phyloP scores from a whole-genome alignment of 2,329 filamentous ascomycete species.

The Sclerotinia subarctica region DNA sequence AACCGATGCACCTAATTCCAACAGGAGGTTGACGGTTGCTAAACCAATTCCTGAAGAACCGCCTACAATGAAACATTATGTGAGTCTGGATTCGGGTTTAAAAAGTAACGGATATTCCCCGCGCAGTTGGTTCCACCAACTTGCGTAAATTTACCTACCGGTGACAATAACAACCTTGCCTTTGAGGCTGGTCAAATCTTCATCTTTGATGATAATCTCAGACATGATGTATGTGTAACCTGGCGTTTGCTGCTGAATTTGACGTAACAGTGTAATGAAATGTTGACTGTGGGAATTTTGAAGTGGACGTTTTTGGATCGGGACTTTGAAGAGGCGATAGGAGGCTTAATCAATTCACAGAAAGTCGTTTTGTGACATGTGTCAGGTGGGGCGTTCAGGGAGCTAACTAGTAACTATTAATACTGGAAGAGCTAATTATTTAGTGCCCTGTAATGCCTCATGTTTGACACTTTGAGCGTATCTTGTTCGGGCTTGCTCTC shows the following conservation, averaged over 20 bases:
- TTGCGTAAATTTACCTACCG: constrained; percentile 41
- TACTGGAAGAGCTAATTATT: too few relatives aligned
- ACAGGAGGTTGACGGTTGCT: constrained; percentile 51
- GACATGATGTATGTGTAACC: constrained; percentile 40
- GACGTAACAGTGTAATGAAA: background rate
- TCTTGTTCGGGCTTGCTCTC: background rate
- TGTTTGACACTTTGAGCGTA: background rate
- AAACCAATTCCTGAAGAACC: constrained; percentile 60
- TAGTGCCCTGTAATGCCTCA: too few relatives aligned
- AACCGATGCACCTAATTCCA: constrained; percentile 53
- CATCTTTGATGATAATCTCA: constrained; percentile 46
- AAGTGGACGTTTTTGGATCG: background rate
- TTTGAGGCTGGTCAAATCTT: constrained; percentile 44
- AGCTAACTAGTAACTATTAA: too few relatives aligned
- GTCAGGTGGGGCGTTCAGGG: background rate
- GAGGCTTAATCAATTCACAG: background rate
- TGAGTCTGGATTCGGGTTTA: constrained; percentile 11
- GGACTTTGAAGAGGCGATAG: background rate
- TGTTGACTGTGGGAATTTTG: background rate
- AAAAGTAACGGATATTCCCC: background rate
- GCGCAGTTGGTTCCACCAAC: constrained; percentile 2
- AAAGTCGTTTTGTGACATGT: background rate
- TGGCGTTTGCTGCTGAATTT: background rate
- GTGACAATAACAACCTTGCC: constrained; percentile 53
- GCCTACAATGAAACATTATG: constrained; percentile 39